Conservation (phyloP, 805 yeast species). For the Jamesozyma gamospora region DNA sequence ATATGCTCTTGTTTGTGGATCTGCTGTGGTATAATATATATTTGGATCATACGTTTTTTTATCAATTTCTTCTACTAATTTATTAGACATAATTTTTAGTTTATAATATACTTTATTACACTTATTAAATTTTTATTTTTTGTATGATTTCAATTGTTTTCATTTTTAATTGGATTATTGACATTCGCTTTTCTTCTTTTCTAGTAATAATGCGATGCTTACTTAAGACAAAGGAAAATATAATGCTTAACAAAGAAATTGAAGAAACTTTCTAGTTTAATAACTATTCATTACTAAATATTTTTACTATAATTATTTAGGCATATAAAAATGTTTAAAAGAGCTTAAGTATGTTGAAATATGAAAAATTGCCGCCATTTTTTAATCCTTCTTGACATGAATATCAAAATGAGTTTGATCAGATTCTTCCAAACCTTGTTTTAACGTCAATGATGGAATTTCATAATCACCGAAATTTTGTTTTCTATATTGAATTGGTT, state of each 20-base stretch:
- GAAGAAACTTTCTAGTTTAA: too few species aligned
- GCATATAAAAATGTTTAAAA: too few species aligned
- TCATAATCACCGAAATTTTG: conserved; percentile 18
- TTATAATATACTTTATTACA: too few species aligned
- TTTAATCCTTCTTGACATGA: conserved; percentile 6
- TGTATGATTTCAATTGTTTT: not conserved
- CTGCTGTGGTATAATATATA: conserved; percentile 23
- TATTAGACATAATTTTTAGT: conserved; percentile 1
- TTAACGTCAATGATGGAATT: conserved; percentile 6
- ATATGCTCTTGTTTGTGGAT: conserved; percentile 14
- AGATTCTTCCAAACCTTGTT: conserved; percentile 12
- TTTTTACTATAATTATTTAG: too few species aligned
- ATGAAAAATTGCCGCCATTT: too few species aligned
- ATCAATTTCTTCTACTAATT: conserved; percentile 28
- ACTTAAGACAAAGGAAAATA: too few species aligned
- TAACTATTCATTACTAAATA: too few species aligned
- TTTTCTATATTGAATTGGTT: conserved; percentile 13
- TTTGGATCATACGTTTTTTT: conserved; percentile 26
- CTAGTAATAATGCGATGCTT: not conserved
- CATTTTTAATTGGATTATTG: too few species aligned
- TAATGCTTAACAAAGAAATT: too few species aligned
- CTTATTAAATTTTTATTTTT: too few species aligned
- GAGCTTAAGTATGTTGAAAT: too few species aligned
- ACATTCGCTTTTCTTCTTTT: too few species aligned
- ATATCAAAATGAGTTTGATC: conserved; percentile 9